A percentile compares a stretch with the other conserved stretches of the same genome.
phyloP scores from a whole-genome alignment of 768 basidiomycete genomes.

The Termitomyces sp. region DNA sequence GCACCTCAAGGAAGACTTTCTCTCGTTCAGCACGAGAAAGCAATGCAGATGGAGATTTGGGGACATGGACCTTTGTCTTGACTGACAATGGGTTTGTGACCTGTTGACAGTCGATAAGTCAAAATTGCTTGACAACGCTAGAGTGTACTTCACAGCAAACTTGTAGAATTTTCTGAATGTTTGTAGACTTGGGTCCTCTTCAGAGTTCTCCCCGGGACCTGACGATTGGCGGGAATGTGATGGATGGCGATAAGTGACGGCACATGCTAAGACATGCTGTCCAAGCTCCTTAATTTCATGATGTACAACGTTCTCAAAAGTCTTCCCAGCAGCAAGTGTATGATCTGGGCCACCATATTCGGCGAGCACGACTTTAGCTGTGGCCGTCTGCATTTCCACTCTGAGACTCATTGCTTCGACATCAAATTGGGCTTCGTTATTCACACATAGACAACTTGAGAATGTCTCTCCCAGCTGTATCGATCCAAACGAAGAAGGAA shows the following conservation, averaged over 20 bases:
- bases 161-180: slow-evolving; percentile 90
- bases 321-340: slow-evolving; percentile 51
- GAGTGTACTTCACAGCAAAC: slow-evolving; percentile 63
- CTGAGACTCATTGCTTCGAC: slow-evolving; percentile 64
- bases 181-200: slow-evolving; percentile 57
- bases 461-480: slow-evolving; percentile 92
- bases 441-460: slow-evolving; percentile 75
- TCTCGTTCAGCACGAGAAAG: slow-evolving; percentile 64
- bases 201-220: slow-evolving; percentile 44
- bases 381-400: slow-evolving; percentile 85
- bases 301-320: slow-evolving; percentile 64
- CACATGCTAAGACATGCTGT: slow-evolving; percentile 84
- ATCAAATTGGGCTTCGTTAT: slow-evolving; percentile 67
- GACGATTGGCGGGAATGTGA: slow-evolving; percentile 49
- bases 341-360: slow-evolving; percentile 59
- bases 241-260: slow-evolving; percentile 78
- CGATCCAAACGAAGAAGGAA: slow-evolving; percentile 81
- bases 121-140: not conserved
- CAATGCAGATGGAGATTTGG: slow-evolving; percentile 69
- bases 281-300: slow-evolving; percentile 95
- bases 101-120: slow-evolving; percentile 33
- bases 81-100: slow-evolving; percentile 94
- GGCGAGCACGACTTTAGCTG: slow-evolving; percentile 56
- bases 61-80: slow-evolving; percentile 87
- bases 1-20: slow-evolving; percentile 88